phyloP scores from a whole-genome alignment of 2,329 filamentous ascomycete genomes.

The Epichloe sibirici region DNA sequence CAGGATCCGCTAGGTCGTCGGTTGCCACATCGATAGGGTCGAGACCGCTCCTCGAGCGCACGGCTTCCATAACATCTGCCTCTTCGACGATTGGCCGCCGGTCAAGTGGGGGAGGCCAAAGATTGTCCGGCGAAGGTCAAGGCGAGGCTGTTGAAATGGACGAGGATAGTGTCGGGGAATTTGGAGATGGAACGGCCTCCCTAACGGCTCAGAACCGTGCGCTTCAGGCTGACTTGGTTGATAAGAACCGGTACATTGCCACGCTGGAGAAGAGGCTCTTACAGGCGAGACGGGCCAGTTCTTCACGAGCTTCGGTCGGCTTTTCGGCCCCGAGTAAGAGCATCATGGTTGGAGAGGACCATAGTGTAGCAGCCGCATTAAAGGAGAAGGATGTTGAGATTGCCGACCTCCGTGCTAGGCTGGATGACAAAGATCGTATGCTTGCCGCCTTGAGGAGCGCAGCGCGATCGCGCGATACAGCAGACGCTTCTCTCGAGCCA shows the following conservation, averaged over 20 bases:
- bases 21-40: conserved; percentile 49
- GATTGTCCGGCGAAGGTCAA: conserved; percentile 29
- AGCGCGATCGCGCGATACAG: conserved; percentile 72
- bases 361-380: conserved; percentile 58
- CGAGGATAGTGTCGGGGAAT: conserved; percentile 64
- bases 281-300: conserved; percentile 81
- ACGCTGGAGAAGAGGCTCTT: conserved; percentile 86
- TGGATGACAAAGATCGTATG: conserved; percentile 96
- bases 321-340: conserved; percentile 48
- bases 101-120: conserved; percentile 29
- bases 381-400: conserved; percentile 91
- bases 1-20: conserved; percentile 55
- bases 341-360: conserved; percentile 66
- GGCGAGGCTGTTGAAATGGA: conserved; percentile 40
- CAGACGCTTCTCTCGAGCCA: conserved; percentile 40
- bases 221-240: conserved; percentile 87
- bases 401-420: conserved; percentile 70
- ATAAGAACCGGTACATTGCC: conserved; percentile 93
- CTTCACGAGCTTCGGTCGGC: conserved; percentile 71
- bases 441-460: conserved; percentile 74
- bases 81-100: conserved; percentile 46
- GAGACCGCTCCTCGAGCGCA: conserved; percentile 44
- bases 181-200: conserved; percentile 75
- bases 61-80: conserved; percentile 54
- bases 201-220: conserved; percentile 76